Evolutionary conservation across 2,329 filamentous ascomycete species (phyloP).

Genomic region (Fusarium praegraminearum): DNA sequence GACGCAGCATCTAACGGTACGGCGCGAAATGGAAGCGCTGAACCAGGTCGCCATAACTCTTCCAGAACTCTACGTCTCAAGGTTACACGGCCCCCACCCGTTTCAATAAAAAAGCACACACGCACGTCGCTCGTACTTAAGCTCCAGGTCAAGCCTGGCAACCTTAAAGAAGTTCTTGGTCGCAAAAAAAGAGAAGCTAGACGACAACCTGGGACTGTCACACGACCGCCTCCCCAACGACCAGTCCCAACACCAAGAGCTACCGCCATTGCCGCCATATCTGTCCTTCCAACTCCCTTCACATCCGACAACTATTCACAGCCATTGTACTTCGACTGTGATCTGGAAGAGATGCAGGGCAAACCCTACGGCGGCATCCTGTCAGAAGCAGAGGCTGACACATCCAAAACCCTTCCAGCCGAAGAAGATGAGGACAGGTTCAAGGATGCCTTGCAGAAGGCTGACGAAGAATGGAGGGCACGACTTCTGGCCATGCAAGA

Average conservation of each 20-base stretch:
- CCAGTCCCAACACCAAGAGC: conserved; percentile 42
- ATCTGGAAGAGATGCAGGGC: conserved; percentile 87
- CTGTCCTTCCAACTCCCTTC: conserved; percentile 66
- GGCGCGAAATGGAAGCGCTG: conserved; percentile 47
- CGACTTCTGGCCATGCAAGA: conserved; percentile 70
- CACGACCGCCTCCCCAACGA: conserved; percentile 43
- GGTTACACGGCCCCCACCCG: conserved; percentile 54
- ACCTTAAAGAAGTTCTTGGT: conserved; percentile 54
- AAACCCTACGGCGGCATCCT: conserved; percentile 97
- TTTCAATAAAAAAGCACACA: conserved; percentile 57
- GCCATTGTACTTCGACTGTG: conserved; percentile 88
- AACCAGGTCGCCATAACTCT: conserved; percentile 50
- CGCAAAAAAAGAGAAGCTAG: conserved; percentile 52
- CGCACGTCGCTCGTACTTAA: conserved; percentile 53
- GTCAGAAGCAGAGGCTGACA: conserved; percentile 89
- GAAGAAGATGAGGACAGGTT: conserved; percentile 86
- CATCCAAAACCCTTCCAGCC: conserved; percentile 85
- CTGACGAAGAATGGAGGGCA: conserved; percentile 91
- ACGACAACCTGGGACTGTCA: conserved; percentile 41
- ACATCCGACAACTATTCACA: conserved; percentile 73
- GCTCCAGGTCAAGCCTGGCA: conserved; percentile 54
- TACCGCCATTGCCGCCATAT: conserved; percentile 36
- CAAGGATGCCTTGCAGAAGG: conserved; percentile 88
- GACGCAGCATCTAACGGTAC: conserved; percentile 56
- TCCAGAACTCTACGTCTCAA: conserved; percentile 72